Conservation (phyloP, 2,329 filamentous ascomycete species). For the Trichophyton rubrum region DNA sequence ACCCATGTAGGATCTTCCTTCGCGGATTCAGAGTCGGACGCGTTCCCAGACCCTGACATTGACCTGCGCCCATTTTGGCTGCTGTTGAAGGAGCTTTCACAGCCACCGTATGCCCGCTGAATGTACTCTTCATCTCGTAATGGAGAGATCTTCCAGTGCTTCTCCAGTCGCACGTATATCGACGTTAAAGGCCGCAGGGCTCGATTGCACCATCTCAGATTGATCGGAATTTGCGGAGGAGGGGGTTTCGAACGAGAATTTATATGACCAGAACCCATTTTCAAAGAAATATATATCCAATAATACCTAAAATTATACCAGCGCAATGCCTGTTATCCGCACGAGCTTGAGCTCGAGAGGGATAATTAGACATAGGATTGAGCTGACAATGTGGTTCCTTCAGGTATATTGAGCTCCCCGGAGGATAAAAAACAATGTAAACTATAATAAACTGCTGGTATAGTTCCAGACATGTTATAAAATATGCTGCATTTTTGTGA, state of each 20-base stretch:
- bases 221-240: constrained; percentile 23
- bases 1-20: constrained; percentile 31
- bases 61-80: constrained; percentile 7
- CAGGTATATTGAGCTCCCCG: not conserved
- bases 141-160: constrained; percentile 26
- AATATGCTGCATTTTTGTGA: not conserved
- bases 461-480: not conserved
- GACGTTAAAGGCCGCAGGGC: constrained; percentile 32
- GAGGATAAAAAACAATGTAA: not conserved
- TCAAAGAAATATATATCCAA: not conserved
- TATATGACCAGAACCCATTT: constrained; percentile 8
- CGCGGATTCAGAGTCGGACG: constrained; percentile 24
- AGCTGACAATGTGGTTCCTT: not conserved
- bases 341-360: not conserved
- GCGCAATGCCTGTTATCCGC: not conserved
- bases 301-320: not conserved
- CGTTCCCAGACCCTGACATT: constrained; percentile 1
- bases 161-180: constrained; percentile 29
- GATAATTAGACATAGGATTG: not conserved
- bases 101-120: constrained; percentile 13
- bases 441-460: not conserved
- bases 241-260: constrained; percentile 11
- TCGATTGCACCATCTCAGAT: constrained; percentile 33
- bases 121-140: constrained; percentile 13
- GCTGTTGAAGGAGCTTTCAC: not conserved